Base-by-base conservation (phyloP, 352 stramenopile species). In the Globisporangium solare region DNA sequence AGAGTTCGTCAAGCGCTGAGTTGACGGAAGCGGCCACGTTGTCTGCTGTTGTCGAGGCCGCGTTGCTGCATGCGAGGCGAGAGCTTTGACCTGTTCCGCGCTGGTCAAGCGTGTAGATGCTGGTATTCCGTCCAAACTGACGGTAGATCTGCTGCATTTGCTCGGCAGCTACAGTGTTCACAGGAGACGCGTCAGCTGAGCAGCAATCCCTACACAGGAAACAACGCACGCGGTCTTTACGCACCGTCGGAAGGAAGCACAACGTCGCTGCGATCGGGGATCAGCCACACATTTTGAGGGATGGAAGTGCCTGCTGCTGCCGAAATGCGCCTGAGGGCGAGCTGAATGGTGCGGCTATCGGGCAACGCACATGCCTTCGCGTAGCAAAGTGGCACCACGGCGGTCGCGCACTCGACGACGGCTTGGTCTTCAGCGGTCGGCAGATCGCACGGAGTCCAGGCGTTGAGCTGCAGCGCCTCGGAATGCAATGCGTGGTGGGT, bases 91-190 rank as follows among this genome's bases (percentile, higher is more conserved):
- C 74, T 1, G 56, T 76, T n/a, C 77, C 77, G n/a, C 78, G 78
- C 27, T 78, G 47, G 37, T 86, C 67, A 39, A 88, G 68, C 5
- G 71, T 79, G 64, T 88, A 86, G 22, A 88, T 58, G 37, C 76
- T 76, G 14, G 66, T 62, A 2, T 64, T 45, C 31, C 63, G 63
- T 45, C 58, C 62, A 22, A 86, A 54, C 24, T 76, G 57, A 49
- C 71, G 53, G 37, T 79, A 80, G 49, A 87, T 61, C 22, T 70
- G 56, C 43, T 58, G 43, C 60, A 87, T 80, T 27, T 74, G 65
- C 8, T 68, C 42, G 2, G 75, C 67, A 14, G 58, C 61, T 65
- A 35, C 27, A 39, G 43, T 47, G 2, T 37, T 18, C 49, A 43
- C 22, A 56, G 14, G n/a, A 40, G 32, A 42, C 15, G 27, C 18